These are phyloP conservation scores for Annulohypoxylon truncatum DNA, from an alignment of 2,329 filamentous ascomycete genomes.

Conservation along the genomic window DNA sequence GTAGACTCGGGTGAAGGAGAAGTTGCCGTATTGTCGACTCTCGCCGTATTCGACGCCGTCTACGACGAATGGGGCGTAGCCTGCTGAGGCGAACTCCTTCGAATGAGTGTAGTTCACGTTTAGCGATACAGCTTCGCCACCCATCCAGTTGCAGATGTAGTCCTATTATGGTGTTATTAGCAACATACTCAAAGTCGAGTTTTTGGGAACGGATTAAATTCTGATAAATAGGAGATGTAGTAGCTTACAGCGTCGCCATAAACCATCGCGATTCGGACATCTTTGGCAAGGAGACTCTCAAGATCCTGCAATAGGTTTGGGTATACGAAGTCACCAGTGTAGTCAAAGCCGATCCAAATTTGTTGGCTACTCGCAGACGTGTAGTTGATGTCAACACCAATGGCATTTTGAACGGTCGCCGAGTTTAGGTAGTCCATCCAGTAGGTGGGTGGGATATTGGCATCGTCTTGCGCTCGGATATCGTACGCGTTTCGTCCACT, in stretches of 20 bases:
- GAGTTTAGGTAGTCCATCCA: slow-evolving; percentile 75
- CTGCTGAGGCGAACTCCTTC: slow-evolving; percentile 70
- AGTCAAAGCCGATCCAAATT: slow-evolving; percentile 60
- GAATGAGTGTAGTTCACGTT: slow-evolving; percentile 67
- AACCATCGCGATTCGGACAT: slow-evolving; percentile 76
- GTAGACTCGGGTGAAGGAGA: slow-evolving; percentile 75
- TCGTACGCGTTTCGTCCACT: slow-evolving; percentile 70
- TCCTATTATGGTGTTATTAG: slow-evolving; percentile 54
- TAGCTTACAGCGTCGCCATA: slow-evolving; percentile 66
- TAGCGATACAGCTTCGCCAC: slow-evolving; percentile 79
- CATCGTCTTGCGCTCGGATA: slow-evolving; percentile 66
- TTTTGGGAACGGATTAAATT: neutral
- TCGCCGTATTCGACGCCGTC: slow-evolving; percentile 77
- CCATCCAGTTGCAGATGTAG: slow-evolving; percentile 76
- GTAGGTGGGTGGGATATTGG: slow-evolving; percentile 69
- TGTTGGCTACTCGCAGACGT: slow-evolving; percentile 59
- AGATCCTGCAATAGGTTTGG: slow-evolving; percentile 69
- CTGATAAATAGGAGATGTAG: neutral
- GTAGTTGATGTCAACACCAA: slow-evolving; percentile 66
- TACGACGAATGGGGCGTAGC: slow-evolving; percentile 78
- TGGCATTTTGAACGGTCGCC: slow-evolving; percentile 62
- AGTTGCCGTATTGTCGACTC: slow-evolving; percentile 79
- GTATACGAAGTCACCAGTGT: slow-evolving; percentile 71
- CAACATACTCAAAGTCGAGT: neutral
- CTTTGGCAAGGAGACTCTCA: slow-evolving; percentile 68